These are phyloP conservation scores for Gossypium schwendimanii DNA, from an alignment of 441 rosid genomes.

Conservation along the genomic window DNA sequence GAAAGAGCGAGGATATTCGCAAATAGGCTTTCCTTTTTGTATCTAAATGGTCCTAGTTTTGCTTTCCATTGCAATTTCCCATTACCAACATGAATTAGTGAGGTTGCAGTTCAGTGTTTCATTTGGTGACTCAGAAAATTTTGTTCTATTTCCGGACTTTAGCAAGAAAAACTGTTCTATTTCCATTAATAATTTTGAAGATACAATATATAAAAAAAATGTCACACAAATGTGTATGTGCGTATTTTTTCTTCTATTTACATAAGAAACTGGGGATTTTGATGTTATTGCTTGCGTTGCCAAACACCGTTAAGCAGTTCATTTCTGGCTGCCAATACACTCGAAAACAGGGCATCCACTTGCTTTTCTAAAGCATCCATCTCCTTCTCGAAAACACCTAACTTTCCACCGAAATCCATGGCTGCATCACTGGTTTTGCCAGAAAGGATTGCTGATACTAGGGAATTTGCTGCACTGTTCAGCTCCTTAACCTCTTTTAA, in stretches of 20 bases:
- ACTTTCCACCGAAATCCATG: constrained; percentile 33
- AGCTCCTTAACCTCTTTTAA: constrained; percentile 14
- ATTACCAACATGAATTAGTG: constrained; percentile 1
- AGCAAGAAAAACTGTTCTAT: neutral
- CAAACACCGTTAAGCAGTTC: constrained; percentile 37
- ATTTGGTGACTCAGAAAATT: neutral
- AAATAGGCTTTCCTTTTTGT: neutral
- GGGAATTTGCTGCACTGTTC: constrained; percentile 30
- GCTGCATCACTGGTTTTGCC: constrained; percentile 23
- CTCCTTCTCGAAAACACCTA: constrained; percentile 33
- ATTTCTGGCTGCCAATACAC: constrained; percentile 43
- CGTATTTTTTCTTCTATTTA: neutral
- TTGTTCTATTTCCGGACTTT: neutral
- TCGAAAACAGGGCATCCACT: constrained; percentile 41
- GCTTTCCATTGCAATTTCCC: neutral
- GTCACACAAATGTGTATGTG: neutral
- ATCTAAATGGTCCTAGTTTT: constrained; percentile 4
- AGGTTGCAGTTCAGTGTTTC: neutral
- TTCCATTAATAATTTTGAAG: neutral
- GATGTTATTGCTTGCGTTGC: constrained; percentile 15
- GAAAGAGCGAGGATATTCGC: constrained; percentile 7
- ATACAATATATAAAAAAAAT: neutral
- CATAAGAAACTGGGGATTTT: neutral
- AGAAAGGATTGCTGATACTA: constrained; percentile 27
- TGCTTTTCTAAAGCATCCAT: constrained; percentile 32